These are phyloP conservation scores for Claviceps purpurea DNA, from an alignment of 2,329 filamentous ascomycete species.

Conservation along the genomic window DNA sequence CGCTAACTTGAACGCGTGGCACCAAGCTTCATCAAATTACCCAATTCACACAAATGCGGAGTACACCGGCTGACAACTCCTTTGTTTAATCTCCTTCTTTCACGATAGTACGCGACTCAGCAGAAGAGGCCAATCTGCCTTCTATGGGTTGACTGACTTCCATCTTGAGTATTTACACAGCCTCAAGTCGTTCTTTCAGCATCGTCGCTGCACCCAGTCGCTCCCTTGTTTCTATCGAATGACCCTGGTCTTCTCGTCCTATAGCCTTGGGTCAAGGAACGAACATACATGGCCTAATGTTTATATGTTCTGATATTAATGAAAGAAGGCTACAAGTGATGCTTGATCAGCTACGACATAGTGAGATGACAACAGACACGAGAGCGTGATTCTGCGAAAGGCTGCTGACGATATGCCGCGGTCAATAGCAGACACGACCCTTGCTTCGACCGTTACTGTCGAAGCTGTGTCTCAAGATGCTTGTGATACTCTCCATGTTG, in stretches of 20 bases:
- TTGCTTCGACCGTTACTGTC: not conserved
- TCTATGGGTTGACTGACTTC: not conserved
- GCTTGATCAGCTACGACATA: not conserved
- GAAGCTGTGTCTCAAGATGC: not conserved
- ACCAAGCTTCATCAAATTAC: too few relatives aligned
- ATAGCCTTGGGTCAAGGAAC: too few relatives aligned
- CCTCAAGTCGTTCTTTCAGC: not conserved
- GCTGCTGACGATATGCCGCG: not conserved
- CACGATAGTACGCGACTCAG: not conserved
- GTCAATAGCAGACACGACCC: not conserved
- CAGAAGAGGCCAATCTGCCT: not conserved
- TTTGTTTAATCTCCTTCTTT: not conserved
- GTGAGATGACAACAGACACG: not conserved
- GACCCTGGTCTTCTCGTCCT: too few relatives aligned
- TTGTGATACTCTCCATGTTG: not conserved
- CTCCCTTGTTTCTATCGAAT: not conserved
- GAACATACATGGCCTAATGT: not conserved
- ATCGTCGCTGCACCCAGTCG: not conserved
- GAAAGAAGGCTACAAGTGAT: not conserved
- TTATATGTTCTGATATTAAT: not conserved
- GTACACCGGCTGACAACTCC: too few relatives aligned
- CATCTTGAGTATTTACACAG: not conserved
- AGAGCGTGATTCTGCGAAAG: not conserved
- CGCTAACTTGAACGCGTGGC: not conserved
- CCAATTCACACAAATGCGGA: too few relatives aligned